Conservation (phyloP, 208 protist genomes). For the Leishmania major region DNA sequence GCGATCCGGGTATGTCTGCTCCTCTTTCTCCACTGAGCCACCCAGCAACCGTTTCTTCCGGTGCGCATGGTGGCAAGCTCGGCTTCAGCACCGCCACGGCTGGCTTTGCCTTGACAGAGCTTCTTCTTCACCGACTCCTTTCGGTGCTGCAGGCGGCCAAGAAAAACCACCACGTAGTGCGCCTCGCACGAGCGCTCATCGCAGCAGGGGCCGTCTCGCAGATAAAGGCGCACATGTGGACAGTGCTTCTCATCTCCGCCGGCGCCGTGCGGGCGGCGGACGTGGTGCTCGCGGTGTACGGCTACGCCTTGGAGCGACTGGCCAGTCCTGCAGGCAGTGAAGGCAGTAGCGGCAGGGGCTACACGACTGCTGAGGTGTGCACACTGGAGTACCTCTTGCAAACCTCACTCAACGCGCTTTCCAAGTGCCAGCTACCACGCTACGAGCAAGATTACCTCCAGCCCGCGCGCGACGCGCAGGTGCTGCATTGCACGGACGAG, state of each 20-base stretch:
- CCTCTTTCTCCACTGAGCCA: background rate
- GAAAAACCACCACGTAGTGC: slow-evolving; percentile 54
- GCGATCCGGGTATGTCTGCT: background rate
- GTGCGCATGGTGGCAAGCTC: background rate
- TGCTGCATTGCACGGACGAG: slow-evolving; percentile 67
- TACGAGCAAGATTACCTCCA: slow-evolving; percentile 65
- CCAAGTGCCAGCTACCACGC: slow-evolving; percentile 65
- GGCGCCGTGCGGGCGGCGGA: slow-evolving; percentile 59
- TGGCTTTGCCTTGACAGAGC: slow-evolving; percentile 18
- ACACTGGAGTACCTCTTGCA: slow-evolving; percentile 78
- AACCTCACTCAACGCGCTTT: slow-evolving; percentile 66
- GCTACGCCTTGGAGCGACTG: slow-evolving; percentile 32
- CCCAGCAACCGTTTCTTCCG: background rate
- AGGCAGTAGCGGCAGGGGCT: slow-evolving; percentile 2
- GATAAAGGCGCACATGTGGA: slow-evolving; percentile 61
- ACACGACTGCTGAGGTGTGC: slow-evolving; percentile 29
- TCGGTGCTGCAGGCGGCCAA: slow-evolving; percentile 53
- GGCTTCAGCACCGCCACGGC: background rate
- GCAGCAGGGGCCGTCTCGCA: slow-evolving; percentile 21
- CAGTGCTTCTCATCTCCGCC: slow-evolving; percentile 67
- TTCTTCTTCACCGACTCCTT: slow-evolving; percentile 47
- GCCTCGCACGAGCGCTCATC: slow-evolving; percentile 48
- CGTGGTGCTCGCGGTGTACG: slow-evolving; percentile 56
- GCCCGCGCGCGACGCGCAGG: slow-evolving; percentile 35
- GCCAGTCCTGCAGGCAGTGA: background rate